These are phyloP conservation scores for Russula abietina DNA, from an alignment of 768 basidiomycete species.

Conservation along the genomic window DNA sequence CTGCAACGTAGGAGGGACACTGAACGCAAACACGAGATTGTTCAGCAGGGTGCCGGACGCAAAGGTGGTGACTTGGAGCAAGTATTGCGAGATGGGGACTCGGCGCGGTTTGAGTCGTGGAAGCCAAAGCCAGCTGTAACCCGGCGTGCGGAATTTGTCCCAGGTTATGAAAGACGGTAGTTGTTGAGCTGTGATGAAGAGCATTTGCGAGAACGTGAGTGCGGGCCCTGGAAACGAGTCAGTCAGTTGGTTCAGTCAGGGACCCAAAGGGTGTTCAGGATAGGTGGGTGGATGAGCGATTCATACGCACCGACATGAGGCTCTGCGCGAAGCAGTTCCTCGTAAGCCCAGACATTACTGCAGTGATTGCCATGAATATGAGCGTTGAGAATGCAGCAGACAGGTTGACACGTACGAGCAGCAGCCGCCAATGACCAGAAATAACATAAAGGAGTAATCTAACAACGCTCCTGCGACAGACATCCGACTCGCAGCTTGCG, in stretches of 20 bases:
- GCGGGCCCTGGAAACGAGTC: constrained; percentile 51
- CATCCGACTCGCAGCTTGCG: neutral
- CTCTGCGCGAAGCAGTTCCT: constrained; percentile 64
- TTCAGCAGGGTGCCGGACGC: constrained; percentile 66
- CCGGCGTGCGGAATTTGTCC: neutral
- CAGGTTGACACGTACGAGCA: constrained; percentile 55
- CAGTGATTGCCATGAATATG: neutral
- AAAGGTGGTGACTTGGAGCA: constrained; percentile 62
- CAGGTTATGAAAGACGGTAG: constrained; percentile 56
- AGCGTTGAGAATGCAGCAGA: neutral
- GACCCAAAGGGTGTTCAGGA: neutral
- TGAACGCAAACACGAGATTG: constrained; percentile 74
- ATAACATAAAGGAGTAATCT: constrained; percentile 41
- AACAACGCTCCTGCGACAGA: constrained; percentile 29
- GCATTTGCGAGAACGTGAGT: constrained; percentile 79
- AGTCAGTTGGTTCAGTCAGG: neutral
- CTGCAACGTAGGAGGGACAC: constrained; percentile 70
- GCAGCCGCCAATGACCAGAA: constrained; percentile 75
- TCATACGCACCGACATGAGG: constrained; percentile 52
- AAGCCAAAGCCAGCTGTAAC: constrained; percentile 25
- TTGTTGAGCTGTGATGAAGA: constrained; percentile 65
- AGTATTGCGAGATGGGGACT: constrained; percentile 66
- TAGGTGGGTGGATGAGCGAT: neutral
- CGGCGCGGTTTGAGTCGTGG: constrained; percentile 58
- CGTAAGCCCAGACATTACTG: constrained; percentile 76